These are phyloP conservation scores for Fusarium austroafricanum DNA, from an alignment of 2,329 filamentous ascomycete species.

Conservation along the genomic window DNA sequence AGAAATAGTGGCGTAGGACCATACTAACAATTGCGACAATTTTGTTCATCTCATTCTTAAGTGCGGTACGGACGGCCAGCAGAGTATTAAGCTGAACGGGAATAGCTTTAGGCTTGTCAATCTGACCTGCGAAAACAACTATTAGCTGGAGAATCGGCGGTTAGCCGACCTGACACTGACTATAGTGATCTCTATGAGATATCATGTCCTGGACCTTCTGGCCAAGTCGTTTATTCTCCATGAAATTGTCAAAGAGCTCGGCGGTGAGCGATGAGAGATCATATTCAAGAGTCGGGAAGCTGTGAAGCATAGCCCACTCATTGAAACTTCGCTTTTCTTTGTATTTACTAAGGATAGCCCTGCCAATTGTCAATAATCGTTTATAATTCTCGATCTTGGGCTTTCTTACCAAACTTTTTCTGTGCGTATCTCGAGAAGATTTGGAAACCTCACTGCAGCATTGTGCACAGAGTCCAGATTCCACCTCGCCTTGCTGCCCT, in stretches of 20 bases:
- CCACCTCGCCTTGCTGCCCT: not conserved
- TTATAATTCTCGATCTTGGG: rapidly evolving
- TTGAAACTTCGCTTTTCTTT: not conserved
- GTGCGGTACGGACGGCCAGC: not conserved
- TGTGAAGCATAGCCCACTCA: not conserved
- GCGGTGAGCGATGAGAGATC: not conserved
- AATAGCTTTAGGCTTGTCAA: not conserved
- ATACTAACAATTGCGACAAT: not conserved
- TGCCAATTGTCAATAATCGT: not conserved
- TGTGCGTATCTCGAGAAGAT: too few species aligned
- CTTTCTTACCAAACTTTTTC: slow-evolving; percentile 2
- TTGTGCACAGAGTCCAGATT: not conserved
- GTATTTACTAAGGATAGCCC: slow-evolving; percentile 28
- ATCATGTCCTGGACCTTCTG: slow-evolving; percentile 1
- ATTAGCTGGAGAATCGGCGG: not conserved
- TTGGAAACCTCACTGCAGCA: too few species aligned
- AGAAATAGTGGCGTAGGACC: rapidly evolving
- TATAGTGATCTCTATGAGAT: not conserved
- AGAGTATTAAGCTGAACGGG: not conserved
- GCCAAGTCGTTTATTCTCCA: slow-evolving; percentile 19
- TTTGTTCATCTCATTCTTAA: not conserved
- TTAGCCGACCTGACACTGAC: not conserved
- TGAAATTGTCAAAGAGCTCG: slow-evolving; percentile 20
- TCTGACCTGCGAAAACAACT: not conserved
- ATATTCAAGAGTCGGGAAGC: slow-evolving; percentile 11